Percentiles rank a stretch among this genome's conserved stretches.
These are phyloP conservation scores for Colletotrichum brevisporum DNA, from an alignment of 2,329 filamentous ascomycete genomes.

Conservation along the genomic window DNA sequence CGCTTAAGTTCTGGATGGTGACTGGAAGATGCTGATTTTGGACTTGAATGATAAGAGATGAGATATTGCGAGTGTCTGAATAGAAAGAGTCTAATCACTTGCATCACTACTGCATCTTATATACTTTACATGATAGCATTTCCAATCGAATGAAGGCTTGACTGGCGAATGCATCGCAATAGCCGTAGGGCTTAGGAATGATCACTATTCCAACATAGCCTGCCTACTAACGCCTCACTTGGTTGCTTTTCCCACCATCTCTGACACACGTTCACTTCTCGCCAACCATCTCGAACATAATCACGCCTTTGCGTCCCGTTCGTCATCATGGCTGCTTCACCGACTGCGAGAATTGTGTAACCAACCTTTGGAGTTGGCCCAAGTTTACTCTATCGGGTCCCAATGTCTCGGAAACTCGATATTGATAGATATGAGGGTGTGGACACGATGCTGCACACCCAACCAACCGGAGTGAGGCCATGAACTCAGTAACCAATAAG, in stretches of 20 bases:
- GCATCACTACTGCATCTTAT: conserved; percentile 18
- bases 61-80: too few relatives aligned
- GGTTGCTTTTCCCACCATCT: conserved; percentile 26
- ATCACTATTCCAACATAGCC: conserved; percentile 24
- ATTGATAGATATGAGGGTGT: conserved; percentile 11
- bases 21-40: not conserved
- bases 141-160: not conserved
- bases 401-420: conserved; percentile 41
- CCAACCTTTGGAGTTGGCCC: conserved; percentile 17
- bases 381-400: not conserved
- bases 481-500: conserved; percentile 1
- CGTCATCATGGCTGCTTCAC: not conserved
- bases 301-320: not conserved
- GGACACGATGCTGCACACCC: not conserved
- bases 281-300: conserved; percentile 36
- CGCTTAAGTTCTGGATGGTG: not conserved
- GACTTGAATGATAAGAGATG: not conserved
- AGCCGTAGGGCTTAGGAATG: conserved; percentile 5
- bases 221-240: conserved; percentile 42
- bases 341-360: conserved; percentile 16
- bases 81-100: not conserved
- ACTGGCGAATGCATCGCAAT: not conserved
- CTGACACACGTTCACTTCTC: conserved; percentile 25
- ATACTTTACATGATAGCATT: conserved; percentile 14
- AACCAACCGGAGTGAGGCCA: not conserved